Evolutionary conservation across 2,329 filamentous ascomycete genomes (phyloP), one percentile per base, ranked within the genome.

Genomic region (Calonectria pseudoreteaudii): DNA sequence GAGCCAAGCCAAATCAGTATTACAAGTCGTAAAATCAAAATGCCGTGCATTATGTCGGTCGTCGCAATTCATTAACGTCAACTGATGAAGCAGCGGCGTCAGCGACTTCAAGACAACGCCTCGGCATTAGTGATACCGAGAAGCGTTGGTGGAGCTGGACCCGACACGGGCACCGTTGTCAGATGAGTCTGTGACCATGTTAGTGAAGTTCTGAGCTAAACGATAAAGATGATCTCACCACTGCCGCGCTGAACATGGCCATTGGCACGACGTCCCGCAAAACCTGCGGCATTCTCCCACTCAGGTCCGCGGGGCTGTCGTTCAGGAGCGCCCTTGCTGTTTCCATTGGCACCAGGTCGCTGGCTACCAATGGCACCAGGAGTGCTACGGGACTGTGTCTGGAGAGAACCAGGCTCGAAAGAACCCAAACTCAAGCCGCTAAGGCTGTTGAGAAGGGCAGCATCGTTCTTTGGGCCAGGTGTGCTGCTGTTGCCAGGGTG

Each of bases 361-460:
- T 93, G 91, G 84, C 91, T 93, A 67, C 91, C 91, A 67, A 93
- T 93, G 14, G 91, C 90, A 7, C 91, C 91, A 11, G 90, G 90
- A 0, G 88, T 87, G 72, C 87, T 88, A 28, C 90, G 84, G 4
- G 81, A 74, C 79, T 83, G 82, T 62, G 76, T 75, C 52, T 83
- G 83, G 52, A 81, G 85, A 74, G 76, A 85, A 81, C 80, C 85
- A 79, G 78, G 86, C 81, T 91, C 90, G 64, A 86, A 90, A 1
- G 86, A 84, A 26, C 89, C 88, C 38, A 92, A 83, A 74, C 85
- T 89, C 76, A 92, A 83, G 23, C 87, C 86, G 60, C 85, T 86
- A 18, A 91, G 84, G 53, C 88, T 87, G 73, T 85, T 86, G 38
- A 89, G 86, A 41, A 91, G 82, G 36, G 83, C 82, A 41, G 82